Evolutionary conservation across 2,329 filamentous ascomycete genomes (phyloP).

Genomic region (Beauveria asiatica): DNA sequence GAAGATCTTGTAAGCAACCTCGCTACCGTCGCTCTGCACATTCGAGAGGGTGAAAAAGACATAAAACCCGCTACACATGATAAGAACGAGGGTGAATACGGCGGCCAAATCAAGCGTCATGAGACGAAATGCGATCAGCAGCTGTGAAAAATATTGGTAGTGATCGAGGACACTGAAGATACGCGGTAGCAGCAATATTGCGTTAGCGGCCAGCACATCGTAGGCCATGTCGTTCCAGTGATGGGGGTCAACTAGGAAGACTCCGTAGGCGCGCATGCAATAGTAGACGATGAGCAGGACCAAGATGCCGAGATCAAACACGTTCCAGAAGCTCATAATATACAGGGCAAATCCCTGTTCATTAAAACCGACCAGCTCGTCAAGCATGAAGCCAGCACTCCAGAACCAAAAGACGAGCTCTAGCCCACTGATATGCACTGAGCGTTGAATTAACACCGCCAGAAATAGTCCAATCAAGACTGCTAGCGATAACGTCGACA

Average conservation of each 20-base stretch:
- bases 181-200: slow-evolving; percentile 79
- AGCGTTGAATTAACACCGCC: slow-evolving; percentile 68
- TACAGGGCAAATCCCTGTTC: slow-evolving; percentile 95
- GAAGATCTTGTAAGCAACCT: slow-evolving; percentile 84
- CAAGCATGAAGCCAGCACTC: slow-evolving; percentile 94
- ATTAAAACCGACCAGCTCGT: slow-evolving; percentile 91
- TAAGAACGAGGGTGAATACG: slow-evolving; percentile 73
- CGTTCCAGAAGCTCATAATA: slow-evolving; percentile 97
- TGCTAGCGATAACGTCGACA: slow-evolving; percentile 81
- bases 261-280: slow-evolving; percentile 77
- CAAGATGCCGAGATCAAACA: slow-evolving; percentile 86
- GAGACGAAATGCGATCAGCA: slow-evolving; percentile 86
- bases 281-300: slow-evolving; percentile 83
- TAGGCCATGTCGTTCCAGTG: slow-evolving; percentile 78
- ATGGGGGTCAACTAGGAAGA: slow-evolving; percentile 69
- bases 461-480: slow-evolving; percentile 79
- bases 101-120: slow-evolving; percentile 88
- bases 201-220: slow-evolving; percentile 86
- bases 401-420: slow-evolving; percentile 96
- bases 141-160: slow-evolving; percentile 91
- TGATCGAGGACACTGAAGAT: slow-evolving; percentile 91
- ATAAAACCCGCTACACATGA: slow-evolving; percentile 89
- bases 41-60: slow-evolving; percentile 84
- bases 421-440: slow-evolving; percentile 69
- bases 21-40: slow-evolving; percentile 58